Conservation (phyloP, 257 asterid species). For the Ballota nigra region DNA sequence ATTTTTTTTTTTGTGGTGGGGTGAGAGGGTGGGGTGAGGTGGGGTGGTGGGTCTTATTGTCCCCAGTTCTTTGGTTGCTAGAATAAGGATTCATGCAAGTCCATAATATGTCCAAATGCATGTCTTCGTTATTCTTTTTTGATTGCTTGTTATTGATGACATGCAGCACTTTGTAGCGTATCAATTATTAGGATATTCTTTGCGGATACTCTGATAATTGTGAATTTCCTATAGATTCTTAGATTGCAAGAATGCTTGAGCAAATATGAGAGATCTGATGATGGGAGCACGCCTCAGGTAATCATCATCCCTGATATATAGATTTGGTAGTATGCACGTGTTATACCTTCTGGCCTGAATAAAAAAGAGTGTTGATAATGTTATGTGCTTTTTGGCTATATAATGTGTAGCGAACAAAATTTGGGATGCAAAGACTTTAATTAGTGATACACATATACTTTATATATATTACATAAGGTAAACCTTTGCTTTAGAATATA, state of each 20-base stretch:
- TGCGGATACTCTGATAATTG: slow-evolving; percentile 20
- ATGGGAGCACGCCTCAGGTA: slow-evolving; percentile 96
- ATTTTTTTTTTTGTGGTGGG: background rate
- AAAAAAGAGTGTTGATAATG: background rate
- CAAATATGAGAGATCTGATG: slow-evolving; percentile 85
- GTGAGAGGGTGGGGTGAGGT: background rate
- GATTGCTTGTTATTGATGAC: slow-evolving; percentile 13
- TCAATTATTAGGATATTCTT: slow-evolving; percentile 3
- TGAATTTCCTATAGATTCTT: slow-evolving; percentile 66
- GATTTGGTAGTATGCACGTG: slow-evolving; percentile 13
- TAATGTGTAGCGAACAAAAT: background rate
- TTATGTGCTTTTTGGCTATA: slow-evolving; percentile 12
- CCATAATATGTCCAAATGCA: slow-evolving; percentile 12
- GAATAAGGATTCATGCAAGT: slow-evolving; percentile 11
- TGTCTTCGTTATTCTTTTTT: background rate
- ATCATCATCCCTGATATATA: slow-evolving; percentile 23
- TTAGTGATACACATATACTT: background rate
- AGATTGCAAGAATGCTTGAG: slow-evolving; percentile 87
- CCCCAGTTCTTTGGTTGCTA: background rate
- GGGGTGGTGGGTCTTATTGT: background rate
- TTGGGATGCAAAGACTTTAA: background rate
- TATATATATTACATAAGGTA: background rate
- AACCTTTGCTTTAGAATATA: background rate
- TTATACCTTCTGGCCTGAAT: slow-evolving; percentile 8
- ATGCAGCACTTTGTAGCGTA: background rate